phyloP scores from a whole-genome alignment of 768 basidiomycete species.

The Lactarius akahatsu region DNA sequence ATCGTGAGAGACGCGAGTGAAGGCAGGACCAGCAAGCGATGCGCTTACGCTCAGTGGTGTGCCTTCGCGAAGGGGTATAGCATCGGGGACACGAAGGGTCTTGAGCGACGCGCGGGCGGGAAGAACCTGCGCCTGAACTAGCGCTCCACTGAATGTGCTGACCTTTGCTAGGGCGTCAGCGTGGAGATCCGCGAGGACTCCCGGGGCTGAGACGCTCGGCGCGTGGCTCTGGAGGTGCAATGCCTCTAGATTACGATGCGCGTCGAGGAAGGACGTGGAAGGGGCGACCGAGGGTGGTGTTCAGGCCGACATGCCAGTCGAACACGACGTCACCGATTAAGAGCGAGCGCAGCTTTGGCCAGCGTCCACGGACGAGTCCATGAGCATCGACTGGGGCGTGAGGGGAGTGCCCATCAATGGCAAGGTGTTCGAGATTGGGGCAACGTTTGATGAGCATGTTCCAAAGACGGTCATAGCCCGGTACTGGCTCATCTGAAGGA shows the following conservation, averaged over 20 bases:
- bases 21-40: conserved; percentile 56
- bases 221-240: conserved; percentile 46
- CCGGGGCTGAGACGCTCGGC: conserved; percentile 24
- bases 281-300: conserved; percentile 46
- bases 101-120: conserved; percentile 44
- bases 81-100: conserved; percentile 61
- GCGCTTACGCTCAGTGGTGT: conserved; percentile 60
- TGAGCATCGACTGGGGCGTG: conserved; percentile 54
- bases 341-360: conserved; percentile 63
- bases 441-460: conserved; percentile 67
- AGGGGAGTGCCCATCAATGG: conserved; percentile 53
- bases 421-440: conserved; percentile 64
- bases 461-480: conserved; percentile 57
- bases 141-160: conserved; percentile 62
- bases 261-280: conserved; percentile 70
- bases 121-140: conserved; percentile 64
- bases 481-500: conserved; percentile 43
- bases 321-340: conserved; percentile 65
- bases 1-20: conserved; percentile 59
- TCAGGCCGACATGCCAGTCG: conserved; percentile 46
- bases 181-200: conserved; percentile 30
- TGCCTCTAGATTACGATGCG: conserved; percentile 53
- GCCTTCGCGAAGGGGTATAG: conserved; percentile 65
- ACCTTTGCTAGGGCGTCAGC: conserved; percentile 27
- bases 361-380: conserved; percentile 56